Base-by-base conservation (phyloP, 306 rosid genomes). In the Vachellia pachyceras region DNA sequence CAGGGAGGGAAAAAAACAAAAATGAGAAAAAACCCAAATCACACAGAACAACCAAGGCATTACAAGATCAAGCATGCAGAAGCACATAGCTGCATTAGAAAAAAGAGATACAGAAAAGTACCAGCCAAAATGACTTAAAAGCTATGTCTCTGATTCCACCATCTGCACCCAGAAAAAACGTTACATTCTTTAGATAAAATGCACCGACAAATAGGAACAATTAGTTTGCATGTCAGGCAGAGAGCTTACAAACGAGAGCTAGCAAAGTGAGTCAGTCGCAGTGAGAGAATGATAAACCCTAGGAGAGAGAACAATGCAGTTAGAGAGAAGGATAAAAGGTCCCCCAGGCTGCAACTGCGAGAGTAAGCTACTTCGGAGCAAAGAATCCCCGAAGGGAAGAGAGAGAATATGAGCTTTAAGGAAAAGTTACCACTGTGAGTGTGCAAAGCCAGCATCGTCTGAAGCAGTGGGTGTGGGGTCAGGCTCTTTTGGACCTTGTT, bases 291-390 rank as follows among this genome's bases (percentile, higher is more conserved):
- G 65, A 74, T 35, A 87, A 91, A 91, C 92, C 97, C 91, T 85
- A 87, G 52, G 55, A 75, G 83, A 78, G 80, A 75, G 86, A 75
- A 57, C 9, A 17, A 49, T 25, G 45, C 29, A 47, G 67, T 29
- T 11, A 52, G 11, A 57, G 66, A n/a, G 76, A 22, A 80, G 60
- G 76, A 29, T 52, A 29, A 42, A 13, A n/a, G n/a, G 84, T 10
- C 61, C 65, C 33, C 1, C 14, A 2, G 58, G 42, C 22, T 61
- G 79, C 77, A 46, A 82, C 85, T 85, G 87, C 69, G 77, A 79
- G 83, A 76, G 72, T 77, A 89, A 87, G 94, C 87, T 75, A 88
- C 90, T 86, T 83, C 47, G 79, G 14, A 79, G 84, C 66, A 45
- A 82, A 73, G 83, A 42, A 76, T 80, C 75, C 40, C 3, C 23